Percentiles rank a stretch among this genome's conserved stretches.
These are phyloP conservation scores for Phytophthora macrochlamydospora DNA, from an alignment of 352 stramenopile genomes.

Conservation along the genomic window DNA sequence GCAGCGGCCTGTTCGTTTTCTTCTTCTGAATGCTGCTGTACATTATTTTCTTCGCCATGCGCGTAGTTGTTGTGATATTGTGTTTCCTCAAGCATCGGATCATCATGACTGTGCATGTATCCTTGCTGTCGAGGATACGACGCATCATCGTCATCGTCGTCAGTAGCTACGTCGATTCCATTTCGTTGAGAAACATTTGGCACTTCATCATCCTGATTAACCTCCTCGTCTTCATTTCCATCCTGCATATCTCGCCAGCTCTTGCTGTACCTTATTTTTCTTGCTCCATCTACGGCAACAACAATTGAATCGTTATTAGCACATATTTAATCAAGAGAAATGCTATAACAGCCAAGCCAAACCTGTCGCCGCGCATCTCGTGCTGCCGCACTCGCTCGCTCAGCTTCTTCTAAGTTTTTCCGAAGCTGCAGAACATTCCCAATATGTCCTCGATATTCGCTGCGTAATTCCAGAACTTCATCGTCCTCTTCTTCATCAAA, in stretches of 20 bases:
- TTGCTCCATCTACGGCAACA: background rate
- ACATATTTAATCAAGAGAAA: background rate
- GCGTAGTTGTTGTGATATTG: background rate
- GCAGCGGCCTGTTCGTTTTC: constrained; percentile 29
- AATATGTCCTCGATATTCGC: constrained; percentile 22
- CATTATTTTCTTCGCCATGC: constrained; percentile 8
- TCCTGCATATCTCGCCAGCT: constrained; percentile 19
- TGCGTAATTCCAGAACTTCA: constrained; percentile 14
- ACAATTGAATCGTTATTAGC: background rate
- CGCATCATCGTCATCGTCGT: constrained; percentile 32
- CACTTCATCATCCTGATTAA: no score
- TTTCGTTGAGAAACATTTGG: no score
- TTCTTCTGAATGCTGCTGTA: background rate
- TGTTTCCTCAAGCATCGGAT: constrained; percentile 21
- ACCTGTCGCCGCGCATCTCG: constrained; percentile 46
- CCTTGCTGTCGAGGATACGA: constrained; percentile 37
- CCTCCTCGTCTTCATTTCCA: background rate
- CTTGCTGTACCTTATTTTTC: constrained; percentile 5
- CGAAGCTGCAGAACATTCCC: constrained; percentile 48
- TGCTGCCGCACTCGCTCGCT: constrained; percentile 40
- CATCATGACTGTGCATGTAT: constrained; percentile 22
- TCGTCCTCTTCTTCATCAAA: constrained; percentile 18
- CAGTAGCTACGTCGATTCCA: constrained; percentile 22
- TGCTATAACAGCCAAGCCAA: background rate
- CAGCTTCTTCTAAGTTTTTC: constrained; percentile 46